These are phyloP conservation scores for Cutaneotrichosporon sp. DNA, from an alignment of 1,284 basidiomycete species.

Conservation along the genomic window DNA sequence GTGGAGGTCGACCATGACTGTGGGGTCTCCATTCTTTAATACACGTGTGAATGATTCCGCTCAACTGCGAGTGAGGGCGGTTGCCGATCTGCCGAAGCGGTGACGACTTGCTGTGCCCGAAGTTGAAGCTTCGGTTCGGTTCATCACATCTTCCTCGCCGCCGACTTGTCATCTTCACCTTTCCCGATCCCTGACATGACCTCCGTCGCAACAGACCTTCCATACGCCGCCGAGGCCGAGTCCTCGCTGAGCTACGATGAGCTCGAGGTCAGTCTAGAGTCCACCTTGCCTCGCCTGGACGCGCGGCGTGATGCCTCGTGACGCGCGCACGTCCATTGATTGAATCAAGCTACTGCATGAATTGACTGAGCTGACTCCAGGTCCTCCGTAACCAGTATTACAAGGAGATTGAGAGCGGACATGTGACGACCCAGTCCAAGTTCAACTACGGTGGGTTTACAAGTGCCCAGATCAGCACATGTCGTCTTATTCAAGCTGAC, in stretches of 20 bases:
- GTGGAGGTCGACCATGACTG: background rate
- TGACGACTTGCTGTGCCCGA: conserved; percentile 5
- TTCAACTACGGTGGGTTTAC: conserved; percentile 81
- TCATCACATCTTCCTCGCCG: background rate
- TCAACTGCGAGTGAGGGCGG: background rate
- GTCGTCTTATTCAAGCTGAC: conserved; percentile 4
- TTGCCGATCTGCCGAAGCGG: conserved; percentile 3
- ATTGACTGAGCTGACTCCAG: conserved; percentile 52
- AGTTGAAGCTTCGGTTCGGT: background rate
- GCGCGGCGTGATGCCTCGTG: background rate
- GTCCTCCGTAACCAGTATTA: conserved; percentile 83
- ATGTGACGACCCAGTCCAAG: conserved; percentile 91
- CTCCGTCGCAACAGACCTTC: conserved; percentile 65
- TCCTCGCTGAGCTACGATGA: conserved; percentile 84
- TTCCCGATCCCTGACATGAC: background rate
- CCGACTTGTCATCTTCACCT: background rate
- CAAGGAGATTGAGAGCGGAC: conserved; percentile 76
- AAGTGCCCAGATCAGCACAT: too few relatives aligned
- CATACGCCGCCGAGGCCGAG: conserved; percentile 93
- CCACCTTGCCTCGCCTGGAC: background rate
- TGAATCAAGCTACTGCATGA: too few relatives aligned
- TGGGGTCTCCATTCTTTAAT: background rate
- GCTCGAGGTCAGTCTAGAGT: conserved; percentile 64
- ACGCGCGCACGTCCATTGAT: background rate
- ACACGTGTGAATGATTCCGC: conserved; percentile 4